Conservation (phyloP, 495 filamentous ascomycete species). For the Penicillium silybi region DNA sequence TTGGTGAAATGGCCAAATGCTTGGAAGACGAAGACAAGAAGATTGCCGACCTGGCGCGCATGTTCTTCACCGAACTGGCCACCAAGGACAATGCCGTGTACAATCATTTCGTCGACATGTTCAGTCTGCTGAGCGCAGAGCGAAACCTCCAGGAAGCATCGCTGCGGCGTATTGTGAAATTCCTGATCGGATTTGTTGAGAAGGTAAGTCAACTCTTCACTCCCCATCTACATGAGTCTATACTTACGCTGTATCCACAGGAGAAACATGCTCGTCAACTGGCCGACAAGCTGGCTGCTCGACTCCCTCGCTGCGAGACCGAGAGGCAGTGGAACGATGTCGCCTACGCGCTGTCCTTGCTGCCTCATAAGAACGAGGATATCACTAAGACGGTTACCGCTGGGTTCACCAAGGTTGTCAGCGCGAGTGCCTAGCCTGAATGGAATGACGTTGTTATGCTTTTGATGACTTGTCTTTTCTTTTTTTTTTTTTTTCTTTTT, state of each 20-base stretch:
- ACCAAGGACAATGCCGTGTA: constrained; percentile 99
- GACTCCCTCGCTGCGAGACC: constrained; percentile 79
- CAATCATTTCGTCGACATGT: constrained; percentile 99
- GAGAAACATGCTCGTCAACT: constrained; percentile 98
- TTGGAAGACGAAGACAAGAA: constrained; percentile 91
- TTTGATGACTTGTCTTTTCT: constrained; percentile 16
- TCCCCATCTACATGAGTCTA: constrained; percentile 1
- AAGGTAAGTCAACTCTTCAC: constrained; percentile 60
- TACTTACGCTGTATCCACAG: constrained; percentile 38
- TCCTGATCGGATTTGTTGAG: constrained; percentile 91
- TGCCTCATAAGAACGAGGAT: constrained; percentile 98
- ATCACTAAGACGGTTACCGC: constrained; percentile 77
- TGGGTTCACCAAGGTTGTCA: constrained; percentile 79
- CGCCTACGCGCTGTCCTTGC: constrained; percentile 78
- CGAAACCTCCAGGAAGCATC: constrained; percentile 75
- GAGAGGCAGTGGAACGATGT: constrained; percentile 98
- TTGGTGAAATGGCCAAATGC: constrained; percentile 99
- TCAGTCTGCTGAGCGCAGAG: constrained; percentile 83
- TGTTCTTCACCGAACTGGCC: constrained; percentile 97
- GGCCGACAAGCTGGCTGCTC: constrained; percentile 85
- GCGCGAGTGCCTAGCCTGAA: constrained; percentile 51
- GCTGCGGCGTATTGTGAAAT: constrained; percentile 81
- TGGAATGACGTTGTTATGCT: constrained; percentile 10
- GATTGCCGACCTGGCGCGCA: constrained; percentile 86
- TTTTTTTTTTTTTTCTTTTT: constrained; percentile 8